phyloP scores from a whole-genome alignment of 2,329 filamentous ascomycete genomes.

The Penicillium sp. region DNA sequence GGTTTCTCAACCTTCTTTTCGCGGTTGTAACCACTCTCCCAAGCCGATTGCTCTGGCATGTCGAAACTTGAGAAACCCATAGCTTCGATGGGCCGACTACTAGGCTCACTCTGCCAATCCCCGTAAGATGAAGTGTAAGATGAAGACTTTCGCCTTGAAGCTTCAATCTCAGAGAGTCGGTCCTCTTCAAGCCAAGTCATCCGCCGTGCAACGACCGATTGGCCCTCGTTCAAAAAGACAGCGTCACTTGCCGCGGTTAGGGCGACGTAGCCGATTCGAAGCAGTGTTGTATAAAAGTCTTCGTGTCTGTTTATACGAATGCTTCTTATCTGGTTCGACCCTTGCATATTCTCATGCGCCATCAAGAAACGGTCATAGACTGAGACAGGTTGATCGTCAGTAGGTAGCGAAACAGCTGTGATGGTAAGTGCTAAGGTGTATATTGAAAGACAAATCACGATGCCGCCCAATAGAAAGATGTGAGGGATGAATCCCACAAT shows the following conservation, averaged over 20 bases:
- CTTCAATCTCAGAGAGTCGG: conserved; percentile 65
- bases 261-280: conserved; percentile 77
- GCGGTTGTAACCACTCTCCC: conserved; percentile 41
- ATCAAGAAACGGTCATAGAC: conserved; percentile 54
- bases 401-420: conserved; percentile 60
- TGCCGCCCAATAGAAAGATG: conserved; percentile 73
- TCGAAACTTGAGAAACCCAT: conserved; percentile 31
- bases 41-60: conserved; percentile 27
- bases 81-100: conserved; percentile 24
- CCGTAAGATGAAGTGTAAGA: conserved; percentile 11
- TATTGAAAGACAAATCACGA: conserved; percentile 64
- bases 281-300: conserved; percentile 87
- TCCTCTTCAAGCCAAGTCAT: conserved; percentile 92
- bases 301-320: conserved; percentile 76
- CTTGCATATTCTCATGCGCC: conserved; percentile 84
- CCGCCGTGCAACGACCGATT: conserved; percentile 60
- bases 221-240: conserved; percentile 87
- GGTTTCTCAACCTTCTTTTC: conserved; percentile 40
- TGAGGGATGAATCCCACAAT: conserved; percentile 93
- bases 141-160: conserved; percentile 29
- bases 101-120: conserved; percentile 11
- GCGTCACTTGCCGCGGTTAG: conserved; percentile 91
- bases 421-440: conserved; percentile 68
- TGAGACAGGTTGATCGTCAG: conserved; percentile 40
- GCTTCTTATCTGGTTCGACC: conserved; percentile 73